Conservation (phyloP, 192 early-diverging fungal species). For the Podila minutissima region DNA sequence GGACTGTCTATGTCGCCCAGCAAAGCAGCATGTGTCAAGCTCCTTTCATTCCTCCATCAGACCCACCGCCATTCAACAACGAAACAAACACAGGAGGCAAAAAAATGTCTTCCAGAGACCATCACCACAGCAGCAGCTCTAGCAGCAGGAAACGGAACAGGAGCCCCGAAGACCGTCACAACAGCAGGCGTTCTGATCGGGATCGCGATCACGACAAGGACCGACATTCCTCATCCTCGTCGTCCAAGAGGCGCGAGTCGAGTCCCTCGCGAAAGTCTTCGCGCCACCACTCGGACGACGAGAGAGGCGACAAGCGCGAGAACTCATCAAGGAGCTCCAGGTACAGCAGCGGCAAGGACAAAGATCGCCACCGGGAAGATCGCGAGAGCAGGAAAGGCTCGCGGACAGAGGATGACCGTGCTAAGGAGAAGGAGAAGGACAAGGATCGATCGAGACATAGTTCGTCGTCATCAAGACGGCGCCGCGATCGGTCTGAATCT, state of each 20-base stretch:
- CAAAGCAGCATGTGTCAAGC: no score
- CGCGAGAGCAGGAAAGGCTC: slow-evolving; percentile 7
- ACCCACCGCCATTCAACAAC: no score
- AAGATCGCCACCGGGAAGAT: neutral
- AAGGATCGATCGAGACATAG: neutral
- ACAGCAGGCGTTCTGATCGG: slow-evolving; percentile 11
- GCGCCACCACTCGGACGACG: no score
- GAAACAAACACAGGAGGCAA: no score
- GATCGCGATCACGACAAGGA: slow-evolving; percentile 4
- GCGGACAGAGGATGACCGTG: neutral
- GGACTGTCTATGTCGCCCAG: no score
- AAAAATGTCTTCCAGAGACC: slow-evolving; percentile 30
- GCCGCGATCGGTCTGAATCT: slow-evolving; percentile 1
- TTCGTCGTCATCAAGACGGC: slow-evolving; percentile 2
- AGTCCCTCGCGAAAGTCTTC: no score
- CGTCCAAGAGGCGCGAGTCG: neutral
- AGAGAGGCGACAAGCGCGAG: no score
- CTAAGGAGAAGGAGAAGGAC: slow-evolving; percentile 7
- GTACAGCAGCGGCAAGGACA: neutral
- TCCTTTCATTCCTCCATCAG: no score
- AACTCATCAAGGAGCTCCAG: no score
- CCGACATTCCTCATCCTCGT: neutral
- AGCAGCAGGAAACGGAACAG: slow-evolving; percentile 35
- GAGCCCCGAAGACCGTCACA: slow-evolving; percentile 4
- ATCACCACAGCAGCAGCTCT: slow-evolving; percentile 8